phyloP scores from a whole-genome alignment of 2,329 filamentous ascomycete genomes.

The Cladosporium cucumerinum region DNA sequence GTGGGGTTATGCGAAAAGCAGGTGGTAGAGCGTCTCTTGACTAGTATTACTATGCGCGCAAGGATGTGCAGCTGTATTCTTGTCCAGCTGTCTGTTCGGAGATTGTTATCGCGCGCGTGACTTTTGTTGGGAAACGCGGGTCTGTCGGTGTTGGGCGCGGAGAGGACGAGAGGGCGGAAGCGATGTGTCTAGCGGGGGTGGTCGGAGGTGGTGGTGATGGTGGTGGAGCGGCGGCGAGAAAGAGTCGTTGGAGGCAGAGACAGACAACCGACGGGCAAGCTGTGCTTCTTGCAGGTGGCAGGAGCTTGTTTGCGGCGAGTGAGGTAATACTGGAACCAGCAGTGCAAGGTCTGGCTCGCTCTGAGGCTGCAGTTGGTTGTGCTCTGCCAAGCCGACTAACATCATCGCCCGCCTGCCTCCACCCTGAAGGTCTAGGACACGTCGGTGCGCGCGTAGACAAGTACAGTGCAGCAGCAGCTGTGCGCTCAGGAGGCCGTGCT shows the following conservation, averaged over 20 bases:
- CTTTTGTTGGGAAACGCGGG: constrained; percentile 10
- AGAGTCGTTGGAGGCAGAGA: not conserved
- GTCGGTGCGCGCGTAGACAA: constrained; percentile 12
- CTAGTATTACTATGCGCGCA: not conserved
- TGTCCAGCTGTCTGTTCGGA: not conserved
- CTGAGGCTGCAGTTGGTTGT: constrained; percentile 6
- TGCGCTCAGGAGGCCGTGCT: constrained; percentile 4
- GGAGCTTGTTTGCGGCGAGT: constrained; percentile 16
- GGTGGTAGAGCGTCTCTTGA: constrained; percentile 2
- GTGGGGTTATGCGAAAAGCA: not conserved
- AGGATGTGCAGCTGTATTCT: not conserved
- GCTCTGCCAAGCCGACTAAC: constrained; percentile 9
- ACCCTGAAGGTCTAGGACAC: constrained; percentile 11
- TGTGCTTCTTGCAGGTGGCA: constrained; percentile 16
- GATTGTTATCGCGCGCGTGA: constrained; percentile 2
- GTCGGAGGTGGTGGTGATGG: not conserved
- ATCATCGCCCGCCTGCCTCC: constrained; percentile 5
- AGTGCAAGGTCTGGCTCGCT: not conserved
- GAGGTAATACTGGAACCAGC: constrained; percentile 14
- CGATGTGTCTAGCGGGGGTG: not conserved
- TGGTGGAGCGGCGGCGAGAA: not conserved
- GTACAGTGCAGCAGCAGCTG: not conserved
- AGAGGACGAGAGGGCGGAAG: not conserved
- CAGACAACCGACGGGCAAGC: constrained; percentile 10
- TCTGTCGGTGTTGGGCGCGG: not conserved